Conservation (phyloP, 2,329 filamentous ascomycete species). For the Microsporum canis region DNA sequence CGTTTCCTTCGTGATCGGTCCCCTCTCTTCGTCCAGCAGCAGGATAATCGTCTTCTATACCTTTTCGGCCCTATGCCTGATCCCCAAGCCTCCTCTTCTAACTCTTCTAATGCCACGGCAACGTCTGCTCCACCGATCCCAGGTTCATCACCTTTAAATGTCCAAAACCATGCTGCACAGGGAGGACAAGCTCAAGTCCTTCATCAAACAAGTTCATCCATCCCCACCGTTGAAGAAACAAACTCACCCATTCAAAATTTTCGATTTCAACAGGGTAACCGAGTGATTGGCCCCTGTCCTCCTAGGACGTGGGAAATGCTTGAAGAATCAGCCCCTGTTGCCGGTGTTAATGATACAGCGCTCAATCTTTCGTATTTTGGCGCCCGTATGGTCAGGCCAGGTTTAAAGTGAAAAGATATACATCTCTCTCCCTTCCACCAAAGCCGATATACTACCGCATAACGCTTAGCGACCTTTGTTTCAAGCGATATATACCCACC, state of each 20-base stretch:
- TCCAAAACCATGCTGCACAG: conserved; percentile 13
- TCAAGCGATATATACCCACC: background rate
- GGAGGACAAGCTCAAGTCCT: background rate
- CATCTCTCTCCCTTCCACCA: background rate
- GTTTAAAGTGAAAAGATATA: background rate
- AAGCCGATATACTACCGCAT: background rate
- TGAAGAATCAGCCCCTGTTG: conserved; percentile 34
- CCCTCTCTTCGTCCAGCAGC: conserved; percentile 27
- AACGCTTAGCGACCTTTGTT: background rate
- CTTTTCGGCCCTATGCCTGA: conserved; percentile 32
- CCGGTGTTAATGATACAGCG: conserved; percentile 36
- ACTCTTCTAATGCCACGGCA: conserved; percentile 13
- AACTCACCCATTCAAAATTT: conserved; percentile 24
- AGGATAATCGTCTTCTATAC: conserved; percentile 31
- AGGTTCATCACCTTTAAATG: conserved; percentile 11
- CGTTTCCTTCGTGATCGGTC: conserved; percentile 35
- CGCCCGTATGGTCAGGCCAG: conserved; percentile 20
- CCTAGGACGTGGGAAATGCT: conserved; percentile 36
- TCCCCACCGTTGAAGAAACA: conserved; percentile 9
- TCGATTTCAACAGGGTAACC: conserved; percentile 29
- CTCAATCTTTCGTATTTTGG: conserved; percentile 34
- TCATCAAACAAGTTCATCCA: background rate
- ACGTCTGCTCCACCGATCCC: conserved; percentile 23
- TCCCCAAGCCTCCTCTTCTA: conserved; percentile 4
- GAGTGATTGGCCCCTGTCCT: conserved; percentile 25